Base-by-base conservation (phyloP, 1,139 yeast genomes). In the Yamadazyma membranifaciens region DNA sequence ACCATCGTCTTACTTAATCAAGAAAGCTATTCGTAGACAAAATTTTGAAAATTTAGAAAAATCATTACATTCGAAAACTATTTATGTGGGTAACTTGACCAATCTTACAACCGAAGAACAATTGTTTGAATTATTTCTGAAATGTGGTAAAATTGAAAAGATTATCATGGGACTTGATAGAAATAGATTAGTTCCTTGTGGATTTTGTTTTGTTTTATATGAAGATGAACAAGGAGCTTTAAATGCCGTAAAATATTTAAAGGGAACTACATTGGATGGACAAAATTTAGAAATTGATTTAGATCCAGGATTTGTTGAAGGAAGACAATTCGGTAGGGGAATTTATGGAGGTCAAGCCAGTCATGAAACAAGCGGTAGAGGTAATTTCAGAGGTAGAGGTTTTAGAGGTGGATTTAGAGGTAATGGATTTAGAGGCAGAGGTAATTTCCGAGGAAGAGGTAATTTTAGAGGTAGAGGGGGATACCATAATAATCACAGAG, bases 141-240 rank as follows among this genome's bases (percentile, higher is more conserved):
- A 83, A 54, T 80, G 87, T 57, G 98, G 98, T 1, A 67, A 76
- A 10, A 81, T 91, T 29, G 80, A 80, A 47, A 73, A 85, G 52
- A 86, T 89, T 34, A 81, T 91, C 44, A 91, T 92, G 98, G 98
- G 98, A 0, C 73, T 91, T 38, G 97, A 91, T 57, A 75, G 96
- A 46, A 83, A 83, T 57, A 83, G 85, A 50, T 80, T 83, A 54
- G 88, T 96, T 0, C 98, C 98, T 1, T 89, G 98, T 59, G 98
- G 98, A 26, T 92, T 92, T 63, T 89, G 97, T 57, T 91, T 91
- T 61, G 89, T 91, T 27, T 83, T 87, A 35, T 92, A 82, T 59
- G 74, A 74, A 41, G 63, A 70, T 10, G 82, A 82, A 41, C 73
- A 73, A 36, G 89, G 87, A 38, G 88, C 96, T 0, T 67, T 88